Evolutionary conservation across 192 early-diverging fungal genomes (phyloP).

Genomic region (Rhizophagus clarus): DNA sequence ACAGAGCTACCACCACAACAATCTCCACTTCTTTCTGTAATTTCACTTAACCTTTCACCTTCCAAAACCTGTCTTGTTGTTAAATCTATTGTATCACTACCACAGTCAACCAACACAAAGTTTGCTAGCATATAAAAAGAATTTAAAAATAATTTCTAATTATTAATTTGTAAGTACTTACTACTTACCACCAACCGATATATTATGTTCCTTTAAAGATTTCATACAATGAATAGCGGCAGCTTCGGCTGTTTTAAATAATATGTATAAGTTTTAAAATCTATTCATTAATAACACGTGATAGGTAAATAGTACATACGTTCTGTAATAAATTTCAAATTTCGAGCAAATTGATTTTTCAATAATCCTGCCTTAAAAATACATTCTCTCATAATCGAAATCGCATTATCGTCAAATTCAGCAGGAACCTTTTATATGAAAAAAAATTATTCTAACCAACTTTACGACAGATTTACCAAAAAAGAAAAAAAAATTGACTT

Average conservation of each 20-base stretch:
- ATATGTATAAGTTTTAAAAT: background rate
- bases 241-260: background rate
- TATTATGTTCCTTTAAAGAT: background rate
- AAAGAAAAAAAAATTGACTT: background rate
- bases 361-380: background rate
- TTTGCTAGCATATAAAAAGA: slow-evolving; percentile 25
- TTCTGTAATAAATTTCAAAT: background rate
- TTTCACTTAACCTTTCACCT: background rate
- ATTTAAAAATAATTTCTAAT: too few species aligned
- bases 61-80: slow-evolving; percentile 30
- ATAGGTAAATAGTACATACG: background rate
- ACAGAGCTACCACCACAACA: background rate
- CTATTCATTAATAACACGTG: too few species aligned
- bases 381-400: background rate
- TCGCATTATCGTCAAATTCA: background rate
- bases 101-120: slow-evolving; percentile 61
- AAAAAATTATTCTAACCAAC: too few species aligned
- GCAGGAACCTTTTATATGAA: background rate
- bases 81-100: slow-evolving; percentile 58
- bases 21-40: background rate
- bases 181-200: background rate
- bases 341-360: background rate
- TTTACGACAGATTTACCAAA: too few species aligned
- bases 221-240: slow-evolving; percentile 9
- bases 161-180: too few species aligned